phyloP scores from a whole-genome alignment of 176 grass and related monocot genomes.

The Microstegium vimineum region DNA sequence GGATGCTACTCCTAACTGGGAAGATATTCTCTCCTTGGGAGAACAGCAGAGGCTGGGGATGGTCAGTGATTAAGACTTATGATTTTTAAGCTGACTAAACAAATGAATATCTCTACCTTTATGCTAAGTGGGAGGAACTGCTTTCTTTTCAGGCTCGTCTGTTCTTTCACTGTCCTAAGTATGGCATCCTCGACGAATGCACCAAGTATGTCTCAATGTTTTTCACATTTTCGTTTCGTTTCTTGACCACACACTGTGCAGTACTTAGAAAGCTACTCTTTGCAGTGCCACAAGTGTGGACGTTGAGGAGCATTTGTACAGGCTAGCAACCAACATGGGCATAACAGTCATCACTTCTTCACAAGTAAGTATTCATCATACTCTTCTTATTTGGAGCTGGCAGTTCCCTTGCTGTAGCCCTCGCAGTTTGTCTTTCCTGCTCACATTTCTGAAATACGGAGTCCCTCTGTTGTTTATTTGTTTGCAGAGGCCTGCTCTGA shows the following conservation, averaged over 20 bases:
- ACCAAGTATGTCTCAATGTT: slow-evolving; percentile 65
- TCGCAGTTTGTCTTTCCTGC: not conserved
- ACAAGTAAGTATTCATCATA: slow-evolving; percentile 46
- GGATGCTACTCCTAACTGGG: slow-evolving; percentile 95
- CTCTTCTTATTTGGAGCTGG: not conserved
- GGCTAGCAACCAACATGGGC: slow-evolving; percentile 76
- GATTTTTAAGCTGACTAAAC: not conserved
- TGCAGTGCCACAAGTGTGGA: slow-evolving; percentile 93
- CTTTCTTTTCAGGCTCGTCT: slow-evolving; percentile 73
- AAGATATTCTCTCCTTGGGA: slow-evolving; percentile 93
- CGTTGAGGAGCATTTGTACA: slow-evolving; percentile 96
- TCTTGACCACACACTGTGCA: not conserved
- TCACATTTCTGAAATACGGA: not conserved
- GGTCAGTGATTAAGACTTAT: slow-evolving; percentile 44
- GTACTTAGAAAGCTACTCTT: slow-evolving; percentile 23
- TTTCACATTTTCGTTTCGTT: not conserved
- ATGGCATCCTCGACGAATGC: slow-evolving; percentile 90
- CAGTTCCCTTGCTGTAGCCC: not conserved
- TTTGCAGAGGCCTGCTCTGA: slow-evolving; percentile 86
- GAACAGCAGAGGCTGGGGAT: slow-evolving; percentile 98
- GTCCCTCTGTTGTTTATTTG: not conserved
- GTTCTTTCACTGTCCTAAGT: slow-evolving; percentile 91
- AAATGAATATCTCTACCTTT: not conserved
- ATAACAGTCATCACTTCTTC: slow-evolving; percentile 97
- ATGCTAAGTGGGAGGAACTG: not conserved